phyloP scores from a whole-genome alignment of 306 rosid genomes.

The Benincasa hispida region DNA sequence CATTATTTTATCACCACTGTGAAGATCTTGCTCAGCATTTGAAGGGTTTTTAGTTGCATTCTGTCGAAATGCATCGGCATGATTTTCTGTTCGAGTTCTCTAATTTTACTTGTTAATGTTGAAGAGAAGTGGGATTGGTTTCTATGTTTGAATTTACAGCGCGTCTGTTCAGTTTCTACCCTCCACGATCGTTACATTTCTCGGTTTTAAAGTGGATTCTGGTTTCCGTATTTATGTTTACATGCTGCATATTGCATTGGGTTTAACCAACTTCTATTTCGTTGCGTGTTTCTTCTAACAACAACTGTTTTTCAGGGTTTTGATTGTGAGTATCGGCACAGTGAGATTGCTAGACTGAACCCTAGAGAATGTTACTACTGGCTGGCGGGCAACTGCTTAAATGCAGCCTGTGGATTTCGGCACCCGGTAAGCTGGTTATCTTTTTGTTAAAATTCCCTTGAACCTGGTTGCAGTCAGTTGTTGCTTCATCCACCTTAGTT shows the following conservation, averaged over 20 bases:
- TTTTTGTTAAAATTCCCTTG: not conserved
- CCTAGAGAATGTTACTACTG: conserved; percentile 92
- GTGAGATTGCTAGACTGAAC: conserved; percentile 74
- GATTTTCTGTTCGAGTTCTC: not conserved
- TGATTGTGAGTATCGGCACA: conserved; percentile 84
- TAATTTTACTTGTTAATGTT: not conserved
- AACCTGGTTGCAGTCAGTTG: not conserved
- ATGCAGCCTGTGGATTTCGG: conserved; percentile 73
- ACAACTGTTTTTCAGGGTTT: conserved; percentile 34
- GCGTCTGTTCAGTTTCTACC: not conserved
- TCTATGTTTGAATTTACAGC: not conserved
- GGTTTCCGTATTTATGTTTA: not conserved
- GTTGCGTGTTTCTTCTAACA: not conserved
- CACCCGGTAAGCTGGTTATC: conserved; percentile 60
- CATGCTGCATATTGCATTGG: not conserved
- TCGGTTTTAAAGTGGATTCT: not conserved
- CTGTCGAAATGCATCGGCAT: not conserved
- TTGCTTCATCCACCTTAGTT: not conserved
- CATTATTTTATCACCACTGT: conserved; percentile 12
- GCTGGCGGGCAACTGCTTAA: conserved; percentile 63
- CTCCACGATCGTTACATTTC: not conserved
- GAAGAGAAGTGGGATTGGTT: not conserved
- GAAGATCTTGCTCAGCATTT: conserved; percentile 21
- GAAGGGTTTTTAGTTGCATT: conserved; percentile 10
- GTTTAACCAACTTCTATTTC: not conserved